Conservation (phyloP, 306 rosid species). For the Myrica gale region DNA sequence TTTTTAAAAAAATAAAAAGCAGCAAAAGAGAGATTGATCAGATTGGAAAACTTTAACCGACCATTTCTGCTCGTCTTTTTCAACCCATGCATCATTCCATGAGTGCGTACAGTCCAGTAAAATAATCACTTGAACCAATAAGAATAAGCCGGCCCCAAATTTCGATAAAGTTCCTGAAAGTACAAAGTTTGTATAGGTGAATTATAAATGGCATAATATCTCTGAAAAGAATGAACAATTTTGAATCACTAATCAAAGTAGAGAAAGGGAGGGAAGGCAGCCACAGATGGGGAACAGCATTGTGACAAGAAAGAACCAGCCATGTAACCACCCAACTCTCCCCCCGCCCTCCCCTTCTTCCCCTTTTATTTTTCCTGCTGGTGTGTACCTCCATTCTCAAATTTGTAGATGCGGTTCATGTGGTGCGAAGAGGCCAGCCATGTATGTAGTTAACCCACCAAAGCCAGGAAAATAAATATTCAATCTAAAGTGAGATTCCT, state of each 20-base stretch:
- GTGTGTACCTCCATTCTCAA: neutral
- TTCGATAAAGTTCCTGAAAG: slow-evolving; percentile 66
- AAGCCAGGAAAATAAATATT: neutral
- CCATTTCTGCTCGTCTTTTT: slow-evolving; percentile 94
- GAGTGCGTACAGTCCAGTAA: slow-evolving; percentile 78
- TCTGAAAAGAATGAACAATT: neutral
- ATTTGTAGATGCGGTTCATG: neutral
- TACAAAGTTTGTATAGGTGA: slow-evolving; percentile 15
- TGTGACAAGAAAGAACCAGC: neutral
- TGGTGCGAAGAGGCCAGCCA: neutral
- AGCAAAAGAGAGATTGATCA: neutral
- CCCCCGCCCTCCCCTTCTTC: neutral
- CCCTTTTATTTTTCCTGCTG: neutral
- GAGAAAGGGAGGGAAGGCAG: slow-evolving; percentile 2
- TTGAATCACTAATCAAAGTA: neutral
- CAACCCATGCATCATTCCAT: slow-evolving; percentile 98
- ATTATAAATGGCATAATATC: slow-evolving; percentile 14
- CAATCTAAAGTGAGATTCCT: neutral
- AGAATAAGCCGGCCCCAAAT: slow-evolving; percentile 92
- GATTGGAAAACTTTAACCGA: slow-evolving; percentile 30
- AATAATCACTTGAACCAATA: slow-evolving; percentile 86
- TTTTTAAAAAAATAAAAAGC: slow-evolving; percentile 5
- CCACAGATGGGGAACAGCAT: neutral
- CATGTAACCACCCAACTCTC: neutral
- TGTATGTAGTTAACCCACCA: neutral